Evolutionary conservation across 306 rosid genomes (phyloP), one percentile per base, ranked within the genome.

Genomic region (Myrica gale): DNA sequence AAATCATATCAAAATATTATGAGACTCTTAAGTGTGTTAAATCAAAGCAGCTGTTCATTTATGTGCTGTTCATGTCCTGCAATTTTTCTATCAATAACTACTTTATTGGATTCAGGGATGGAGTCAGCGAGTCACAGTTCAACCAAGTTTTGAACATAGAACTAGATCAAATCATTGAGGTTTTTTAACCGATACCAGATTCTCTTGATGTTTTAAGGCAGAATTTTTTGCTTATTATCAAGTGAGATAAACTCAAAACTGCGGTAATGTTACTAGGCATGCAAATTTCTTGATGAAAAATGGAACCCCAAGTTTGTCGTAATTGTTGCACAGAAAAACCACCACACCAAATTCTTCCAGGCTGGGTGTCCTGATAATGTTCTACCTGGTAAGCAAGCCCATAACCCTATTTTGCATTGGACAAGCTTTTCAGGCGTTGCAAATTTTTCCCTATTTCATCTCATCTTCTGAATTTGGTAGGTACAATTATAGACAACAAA

Each of bases 81-180:
- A 7, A n/a, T 78, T 17, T 12, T 52, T n/a, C 42, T 19, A 11
- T 9, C 68, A 4, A 44, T 39, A 19, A 45, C 7, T 67, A 17
- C 10, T 41, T 19, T 72, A 5, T 37, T 67, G 44, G 37, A 72
- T 80, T 37, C 42, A 96, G 99, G 96, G 99, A 96, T 74, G 99
- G 99, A 42, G 98, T 96, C 16, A 90, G 97, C 3, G 98, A 96
- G 52, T 96, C 99, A 0, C 99, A 96, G 43, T 96, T 96, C 77
- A 96, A 84, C 39, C 97, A 96, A 88, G 99, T 96, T 3, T 54
- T 92, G 83, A 96, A 95, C 69, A 83, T 84, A 16, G 97, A 95
- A 63, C 85, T 95, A 7, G 84, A 88, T 71, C 97, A 95, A 77
- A 90, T 95, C 44, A 88, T 90, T 53, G 85, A 95, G 97, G 99